Evolutionary conservation across 2,329 filamentous ascomycete genomes (phyloP), one percentile per base, ranked within the genome.

Genomic region (Xylaria sp.): DNA sequence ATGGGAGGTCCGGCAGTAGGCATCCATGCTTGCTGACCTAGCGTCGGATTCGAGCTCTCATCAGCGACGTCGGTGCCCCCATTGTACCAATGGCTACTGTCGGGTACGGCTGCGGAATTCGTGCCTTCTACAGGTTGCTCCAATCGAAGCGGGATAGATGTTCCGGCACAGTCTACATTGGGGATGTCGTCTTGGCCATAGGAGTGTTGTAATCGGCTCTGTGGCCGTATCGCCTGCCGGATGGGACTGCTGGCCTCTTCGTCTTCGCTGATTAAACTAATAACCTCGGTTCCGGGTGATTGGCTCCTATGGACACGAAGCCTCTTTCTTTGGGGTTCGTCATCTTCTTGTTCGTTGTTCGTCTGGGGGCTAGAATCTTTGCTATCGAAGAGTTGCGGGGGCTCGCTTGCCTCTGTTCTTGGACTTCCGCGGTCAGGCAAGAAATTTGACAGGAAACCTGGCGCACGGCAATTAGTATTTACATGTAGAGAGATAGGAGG

Each of bases 191-290:
- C 56, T 28, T 39, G 9, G 36, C 23, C 28, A 15, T 41, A 28
- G 36, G 50, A 41, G 7, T n/a, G 15, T 36, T 32, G 53, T 25
- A 56, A 18, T 10, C 23, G 36, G 30, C 30, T 46, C 28, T 41
- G 46, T 15, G 46, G 20, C 8, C 20, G 50, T 39, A 5, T 39
- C 13, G 58, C 39, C 4, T 12, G 53, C 12, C 43, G 18, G 20
- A 3, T 30, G 20, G 36, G 15, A 20, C 28, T 50, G 12, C 20
- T 25, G 45, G 50, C 55, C 18, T 68, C 59, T 25, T 65, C 64
- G 39, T 70, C 67, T 2, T 65, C 70, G 46, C 43, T 63, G 15
- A 68, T 12, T 34, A 72, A 25, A 48, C 63, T 70, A 53, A 70
- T 63, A 9, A 63, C 45, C 46, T 72, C 65, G 4, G 58, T n/a